Base-by-base conservation (phyloP, 2,329 filamentous ascomycete species). In the Fusarium nisikadoi region DNA sequence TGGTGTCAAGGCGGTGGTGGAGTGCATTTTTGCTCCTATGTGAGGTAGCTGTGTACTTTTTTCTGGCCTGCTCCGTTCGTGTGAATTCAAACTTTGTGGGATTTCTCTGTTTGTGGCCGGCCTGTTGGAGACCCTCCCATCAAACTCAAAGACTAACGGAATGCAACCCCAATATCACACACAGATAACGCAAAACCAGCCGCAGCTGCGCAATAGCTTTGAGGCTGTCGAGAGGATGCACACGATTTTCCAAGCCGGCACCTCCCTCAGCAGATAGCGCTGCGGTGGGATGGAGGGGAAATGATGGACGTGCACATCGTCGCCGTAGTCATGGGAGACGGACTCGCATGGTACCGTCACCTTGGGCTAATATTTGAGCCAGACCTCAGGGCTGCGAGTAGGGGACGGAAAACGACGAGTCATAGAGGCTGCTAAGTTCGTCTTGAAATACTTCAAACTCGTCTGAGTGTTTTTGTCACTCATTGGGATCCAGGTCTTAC, bases 1-100 rank as follows among this genome's bases (percentile, higher is more conserved):
- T 78, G 76, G 73, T 75, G 64, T 74, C 68, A 72, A 71, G 73
- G 70, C 59, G 67, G 73, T 65, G 52, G 71, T 74, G 72, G 75
- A 75, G 73, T 64, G 64, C 64, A 69, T 70, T 72, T 45, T 27
- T 50, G 36, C 47, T 52, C 31, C 47, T 25, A 25, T 8, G 27
- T 27, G 27, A 27, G 27, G 27, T 27, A 27, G 9, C 47, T 52
- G 31, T 52, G 62, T 33, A 62, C 49, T 65, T 62, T 59, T 56
- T 58, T 52, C 46, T 35, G 38, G 17, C 33, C 52, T 60, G 31
- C 23, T 59, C 23, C 19, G 36, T 35, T 42, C 41, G 38, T 52
- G 23, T 55, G 47, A 46, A 46, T 53, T 61, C 53, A 31, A 39
- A 27, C 42, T 56, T 65, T 63, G 49, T 57, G 49, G 35, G 49